A percentile compares a stretch with the other conserved stretches of the same genome.
Evolutionary conservation across 805 yeast species (phyloP).

Genomic region (Tetrapisispora phaffii): DNA sequence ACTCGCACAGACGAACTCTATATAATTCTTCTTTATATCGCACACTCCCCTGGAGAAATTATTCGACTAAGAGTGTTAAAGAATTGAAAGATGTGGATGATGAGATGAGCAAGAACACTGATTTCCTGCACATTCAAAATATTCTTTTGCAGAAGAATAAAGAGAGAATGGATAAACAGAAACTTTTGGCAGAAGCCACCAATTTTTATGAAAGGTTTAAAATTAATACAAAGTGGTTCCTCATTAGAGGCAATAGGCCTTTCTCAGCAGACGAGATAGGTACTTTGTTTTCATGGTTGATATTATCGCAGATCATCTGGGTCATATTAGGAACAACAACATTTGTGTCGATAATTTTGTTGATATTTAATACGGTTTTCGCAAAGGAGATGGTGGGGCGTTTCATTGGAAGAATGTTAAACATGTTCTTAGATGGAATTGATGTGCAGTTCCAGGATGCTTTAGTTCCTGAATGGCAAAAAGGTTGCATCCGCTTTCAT

Average conservation of each 20-base stretch:
- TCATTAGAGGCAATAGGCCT: constrained; percentile 70
- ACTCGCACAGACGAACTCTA: not conserved
- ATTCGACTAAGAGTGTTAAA: not conserved
- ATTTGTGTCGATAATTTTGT: constrained; percentile 68
- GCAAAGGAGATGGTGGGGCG: constrained; percentile 86
- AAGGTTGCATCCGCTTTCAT: constrained; percentile 69
- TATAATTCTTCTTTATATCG: not conserved
- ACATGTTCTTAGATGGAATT: constrained; percentile 52
- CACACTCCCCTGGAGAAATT: not conserved
- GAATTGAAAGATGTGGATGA: constrained; percentile 4
- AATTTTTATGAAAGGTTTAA: constrained; percentile 30
- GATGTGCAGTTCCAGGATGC: constrained; percentile 81
- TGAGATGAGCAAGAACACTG: constrained; percentile 15
- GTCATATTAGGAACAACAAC: constrained; percentile 83
- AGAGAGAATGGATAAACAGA: constrained; percentile 4
- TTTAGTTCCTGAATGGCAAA: constrained; percentile 85
- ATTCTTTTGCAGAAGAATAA: constrained; percentile 5
- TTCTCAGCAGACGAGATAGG: constrained; percentile 80
- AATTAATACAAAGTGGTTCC: constrained; percentile 62
- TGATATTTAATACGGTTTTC: constrained; percentile 68
- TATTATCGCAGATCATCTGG: constrained; percentile 75
- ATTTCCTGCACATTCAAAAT: constrained; percentile 9
- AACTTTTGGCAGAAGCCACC: constrained; percentile 4
- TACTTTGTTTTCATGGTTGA: constrained; percentile 83
- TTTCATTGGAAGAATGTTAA: constrained; percentile 64